phyloP scores from a whole-genome alignment of 148 eudicot species.

The Persicaria tinctoria region DNA sequence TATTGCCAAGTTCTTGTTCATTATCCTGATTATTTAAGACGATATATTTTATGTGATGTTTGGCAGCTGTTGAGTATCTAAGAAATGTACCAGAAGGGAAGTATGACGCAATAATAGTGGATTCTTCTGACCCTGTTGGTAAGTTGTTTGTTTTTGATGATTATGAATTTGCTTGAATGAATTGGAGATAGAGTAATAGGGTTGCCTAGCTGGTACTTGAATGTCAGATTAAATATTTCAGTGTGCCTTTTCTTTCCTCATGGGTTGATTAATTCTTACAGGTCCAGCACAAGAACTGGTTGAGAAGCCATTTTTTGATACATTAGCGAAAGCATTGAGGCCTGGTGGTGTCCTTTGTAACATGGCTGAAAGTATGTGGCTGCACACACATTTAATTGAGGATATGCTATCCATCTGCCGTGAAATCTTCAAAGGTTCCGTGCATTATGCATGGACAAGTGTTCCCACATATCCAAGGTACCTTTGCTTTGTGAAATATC shows the following conservation, averaged over 20 bases:
- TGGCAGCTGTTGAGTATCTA: slow-evolving; percentile 77
- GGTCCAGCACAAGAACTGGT: slow-evolving; percentile 97
- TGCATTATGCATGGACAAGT: slow-evolving; percentile 93
- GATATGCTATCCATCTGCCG: slow-evolving; percentile 75
- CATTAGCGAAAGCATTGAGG: slow-evolving; percentile 79
- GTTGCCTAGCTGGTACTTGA: neutral
- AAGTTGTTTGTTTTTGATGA: slow-evolving; percentile 20
- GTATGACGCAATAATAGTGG: slow-evolving; percentile 95
- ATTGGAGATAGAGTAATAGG: neutral
- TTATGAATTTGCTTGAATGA: neutral
- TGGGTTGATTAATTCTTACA: slow-evolving; percentile 16
- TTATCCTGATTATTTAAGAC: neutral
- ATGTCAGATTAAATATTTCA: neutral
- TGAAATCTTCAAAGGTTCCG: slow-evolving; percentile 76
- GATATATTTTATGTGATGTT: slow-evolving; percentile 3
- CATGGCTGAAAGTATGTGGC: slow-evolving; percentile 99
- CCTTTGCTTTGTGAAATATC: neutral
- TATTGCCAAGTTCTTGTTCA: neutral
- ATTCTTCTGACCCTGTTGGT: slow-evolving; percentile 97
- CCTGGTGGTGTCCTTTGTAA: slow-evolving; percentile 97
- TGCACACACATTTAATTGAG: slow-evolving; percentile 90
- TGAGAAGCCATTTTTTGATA: slow-evolving; percentile 84
- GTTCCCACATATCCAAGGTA: slow-evolving; percentile 99
- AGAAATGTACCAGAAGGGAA: slow-evolving; percentile 50
- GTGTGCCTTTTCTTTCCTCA: neutral